Conservation (phyloP, 257 asterid genomes). For the Solanum verrucosum region DNA sequence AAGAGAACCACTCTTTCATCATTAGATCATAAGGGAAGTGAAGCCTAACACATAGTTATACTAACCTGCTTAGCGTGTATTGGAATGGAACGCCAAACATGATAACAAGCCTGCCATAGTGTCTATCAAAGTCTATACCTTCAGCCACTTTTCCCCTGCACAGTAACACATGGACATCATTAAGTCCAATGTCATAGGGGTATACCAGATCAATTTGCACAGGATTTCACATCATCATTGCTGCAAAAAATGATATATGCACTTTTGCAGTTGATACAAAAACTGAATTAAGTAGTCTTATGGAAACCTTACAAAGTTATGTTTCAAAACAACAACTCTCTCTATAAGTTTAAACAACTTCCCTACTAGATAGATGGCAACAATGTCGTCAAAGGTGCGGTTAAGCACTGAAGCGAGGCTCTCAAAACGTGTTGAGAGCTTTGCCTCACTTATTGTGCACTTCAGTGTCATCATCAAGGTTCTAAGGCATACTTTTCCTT, state of each 20-base stretch:
- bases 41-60: background rate
- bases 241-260: background rate
- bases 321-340: background rate
- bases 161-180: background rate
- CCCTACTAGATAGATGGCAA: background rate
- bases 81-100: slow-evolving; percentile 98
- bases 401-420: background rate
- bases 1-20: background rate
- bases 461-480: background rate
- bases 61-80: slow-evolving; percentile 83
- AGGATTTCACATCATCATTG: background rate
- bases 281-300: background rate
- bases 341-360: background rate
- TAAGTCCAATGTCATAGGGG: background rate
- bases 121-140: slow-evolving; percentile 98
- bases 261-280: background rate
- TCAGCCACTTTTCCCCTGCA: slow-evolving; percentile 99
- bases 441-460: background rate
- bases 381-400: background rate
- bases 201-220: background rate
- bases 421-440: background rate
- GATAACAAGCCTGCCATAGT: slow-evolving; percentile 95
- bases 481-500: background rate
- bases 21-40: background rate
- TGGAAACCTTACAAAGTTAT: background rate